phyloP scores from a whole-genome alignment of 2,329 filamentous ascomycete genomes.

The Knufia fluminis region DNA sequence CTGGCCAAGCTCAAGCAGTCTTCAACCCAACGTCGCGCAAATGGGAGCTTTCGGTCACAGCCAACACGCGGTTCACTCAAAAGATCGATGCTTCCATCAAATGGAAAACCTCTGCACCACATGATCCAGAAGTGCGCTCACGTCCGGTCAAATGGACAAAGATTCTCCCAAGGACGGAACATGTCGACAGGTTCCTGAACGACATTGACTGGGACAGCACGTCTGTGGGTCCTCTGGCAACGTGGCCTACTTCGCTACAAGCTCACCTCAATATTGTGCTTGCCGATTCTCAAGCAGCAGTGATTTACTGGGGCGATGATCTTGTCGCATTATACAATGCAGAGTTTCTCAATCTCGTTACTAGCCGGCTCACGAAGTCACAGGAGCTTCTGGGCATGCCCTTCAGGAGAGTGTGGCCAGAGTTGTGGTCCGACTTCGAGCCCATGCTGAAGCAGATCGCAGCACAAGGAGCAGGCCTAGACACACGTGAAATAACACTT shows the following conservation, averaged over 20 bases:
- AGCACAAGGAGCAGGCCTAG: conserved; percentile 27
- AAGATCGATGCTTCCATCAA: neutral
- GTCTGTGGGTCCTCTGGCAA: conserved; percentile 37
- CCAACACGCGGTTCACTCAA: neutral
- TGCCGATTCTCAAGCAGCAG: conserved; percentile 35
- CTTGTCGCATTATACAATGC: conserved; percentile 31
- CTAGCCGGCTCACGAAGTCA: conserved; percentile 27
- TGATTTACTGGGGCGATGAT: conserved; percentile 29
- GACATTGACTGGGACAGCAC: conserved; percentile 41
- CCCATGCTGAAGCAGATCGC: conserved; percentile 31
- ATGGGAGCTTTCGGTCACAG: conserved; percentile 1
- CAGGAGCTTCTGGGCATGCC: conserved; percentile 29
- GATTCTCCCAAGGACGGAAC: conserved; percentile 22
- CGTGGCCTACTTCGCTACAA: conserved; percentile 40
- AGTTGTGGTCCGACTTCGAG: conserved; percentile 30
- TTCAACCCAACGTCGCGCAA: neutral
- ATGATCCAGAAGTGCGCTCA: neutral
- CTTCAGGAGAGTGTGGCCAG: conserved; percentile 33
- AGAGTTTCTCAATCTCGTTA: conserved; percentile 24
- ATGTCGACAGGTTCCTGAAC: conserved; percentile 29
- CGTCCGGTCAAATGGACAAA: conserved; percentile 12
- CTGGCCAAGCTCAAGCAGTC: conserved; percentile 2
- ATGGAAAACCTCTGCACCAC: neutral
- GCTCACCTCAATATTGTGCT: conserved; percentile 38
- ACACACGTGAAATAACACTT: conserved; percentile 39